A percentile compares a stretch with the other conserved stretches of the same genome.
Conservation (phyloP, 164 flowering plant genomes). For the Berberis thunbergii region DNA sequence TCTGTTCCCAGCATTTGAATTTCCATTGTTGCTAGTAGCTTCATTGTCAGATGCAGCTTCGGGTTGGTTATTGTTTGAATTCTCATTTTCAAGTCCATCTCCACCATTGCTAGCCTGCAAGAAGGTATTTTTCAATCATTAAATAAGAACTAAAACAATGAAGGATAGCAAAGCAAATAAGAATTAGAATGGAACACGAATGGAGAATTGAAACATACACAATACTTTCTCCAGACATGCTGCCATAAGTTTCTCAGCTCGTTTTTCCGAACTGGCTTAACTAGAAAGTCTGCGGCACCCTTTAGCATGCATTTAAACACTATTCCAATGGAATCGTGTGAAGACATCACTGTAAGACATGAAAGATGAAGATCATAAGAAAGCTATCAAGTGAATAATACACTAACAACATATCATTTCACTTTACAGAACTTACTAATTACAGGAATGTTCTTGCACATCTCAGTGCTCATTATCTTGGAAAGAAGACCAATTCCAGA, state of each 20-base stretch:
- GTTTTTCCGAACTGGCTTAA: constrained; percentile 47
- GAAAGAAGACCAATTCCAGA: constrained; percentile 42
- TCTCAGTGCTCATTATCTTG: constrained; percentile 37
- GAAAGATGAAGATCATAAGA: background rate
- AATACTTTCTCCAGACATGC: constrained; percentile 50
- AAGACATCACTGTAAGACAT: constrained; percentile 44
- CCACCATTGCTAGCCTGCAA: constrained; percentile 11
- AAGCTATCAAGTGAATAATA: background rate
- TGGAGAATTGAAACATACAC: constrained; percentile 18
- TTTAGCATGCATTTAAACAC: constrained; percentile 49
- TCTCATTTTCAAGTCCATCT: constrained; percentile 9
- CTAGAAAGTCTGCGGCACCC: constrained; percentile 51
- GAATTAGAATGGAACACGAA: background rate
- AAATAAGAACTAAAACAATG: too few relatives aligned
- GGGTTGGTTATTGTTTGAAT: constrained; percentile 6
- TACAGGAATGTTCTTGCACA: constrained; percentile 36
- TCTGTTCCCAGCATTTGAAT: constrained; percentile 18
- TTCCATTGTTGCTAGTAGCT: constrained; percentile 20
- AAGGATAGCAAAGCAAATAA: background rate
- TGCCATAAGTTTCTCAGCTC: constrained; percentile 48
- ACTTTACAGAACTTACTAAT: constrained; percentile 24
- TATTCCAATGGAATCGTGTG: constrained; percentile 37
- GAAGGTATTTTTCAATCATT: background rate
- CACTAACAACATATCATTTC: background rate
- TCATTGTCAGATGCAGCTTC: constrained; percentile 24